Evolutionary conservation across 2,329 filamentous ascomycete genomes (phyloP).

Genomic region (Neocucurbitaria cava): DNA sequence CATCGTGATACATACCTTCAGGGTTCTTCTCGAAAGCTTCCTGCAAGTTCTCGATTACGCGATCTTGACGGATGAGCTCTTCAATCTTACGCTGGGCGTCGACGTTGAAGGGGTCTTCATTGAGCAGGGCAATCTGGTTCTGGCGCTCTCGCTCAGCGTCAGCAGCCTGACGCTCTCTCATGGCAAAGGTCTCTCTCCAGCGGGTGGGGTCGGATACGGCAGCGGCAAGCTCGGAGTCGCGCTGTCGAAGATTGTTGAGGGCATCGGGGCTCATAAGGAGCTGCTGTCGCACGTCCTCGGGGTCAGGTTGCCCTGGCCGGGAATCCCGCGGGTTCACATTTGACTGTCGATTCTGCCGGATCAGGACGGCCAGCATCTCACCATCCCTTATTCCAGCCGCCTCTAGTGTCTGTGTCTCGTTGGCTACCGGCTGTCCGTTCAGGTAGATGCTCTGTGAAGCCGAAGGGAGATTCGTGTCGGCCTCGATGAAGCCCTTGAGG

Average conservation of each 20-base stretch:
- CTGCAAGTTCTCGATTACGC: slow-evolving; percentile 93
- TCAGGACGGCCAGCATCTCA: slow-evolving; percentile 90
- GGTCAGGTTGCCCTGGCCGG: slow-evolving; percentile 55
- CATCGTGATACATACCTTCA: slow-evolving; percentile 70
- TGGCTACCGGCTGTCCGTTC: slow-evolving; percentile 81
- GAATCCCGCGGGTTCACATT: slow-evolving; percentile 9
- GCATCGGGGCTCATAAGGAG: slow-evolving; percentile 79
- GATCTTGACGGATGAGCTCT: slow-evolving; percentile 94
- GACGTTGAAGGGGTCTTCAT: slow-evolving; percentile 92
- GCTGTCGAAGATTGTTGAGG: slow-evolving; percentile 72
- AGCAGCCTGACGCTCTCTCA: slow-evolving; percentile 73
- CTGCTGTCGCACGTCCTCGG: slow-evolving; percentile 82
- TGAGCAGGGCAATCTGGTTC: slow-evolving; percentile 82
- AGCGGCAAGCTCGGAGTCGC: slow-evolving; percentile 78
- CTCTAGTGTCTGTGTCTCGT: slow-evolving; percentile 81
- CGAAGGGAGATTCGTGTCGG: slow-evolving; percentile 77
- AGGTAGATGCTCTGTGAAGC: slow-evolving; percentile 84
- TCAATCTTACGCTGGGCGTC: slow-evolving; percentile 92
- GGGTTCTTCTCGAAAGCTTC: slow-evolving; percentile 97
- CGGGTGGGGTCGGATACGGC: slow-evolving; percentile 76
- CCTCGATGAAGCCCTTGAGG: slow-evolving; percentile 86
- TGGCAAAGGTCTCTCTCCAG: slow-evolving; percentile 76
- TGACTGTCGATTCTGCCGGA: slow-evolving; percentile 51
- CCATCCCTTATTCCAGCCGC: slow-evolving; percentile 82
- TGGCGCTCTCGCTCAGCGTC: slow-evolving; percentile 78